Base-by-base conservation (phyloP, 495 filamentous ascomycete species). In the Evansstolkia leycettana region DNA sequence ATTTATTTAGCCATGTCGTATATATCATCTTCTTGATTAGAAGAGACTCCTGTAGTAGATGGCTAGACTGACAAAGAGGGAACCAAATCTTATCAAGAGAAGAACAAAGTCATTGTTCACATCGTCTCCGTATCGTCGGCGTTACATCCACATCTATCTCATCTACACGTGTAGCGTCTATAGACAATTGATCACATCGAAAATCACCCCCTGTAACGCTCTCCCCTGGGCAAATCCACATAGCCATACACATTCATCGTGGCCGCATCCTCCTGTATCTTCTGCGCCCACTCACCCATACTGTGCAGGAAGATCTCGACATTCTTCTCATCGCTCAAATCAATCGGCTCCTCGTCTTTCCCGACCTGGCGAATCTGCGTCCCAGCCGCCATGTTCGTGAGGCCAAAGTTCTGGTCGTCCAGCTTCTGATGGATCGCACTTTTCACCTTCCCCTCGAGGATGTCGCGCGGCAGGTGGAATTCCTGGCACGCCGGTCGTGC, bases 401-500 rank as follows among this genome's bases (percentile, higher is more conserved):
- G 14, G 17, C 56, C 55, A 31, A 70, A 67, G 26, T 74, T 40
- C 33, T 64, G 49, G 16, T 70, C 41, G 37, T 70, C 64, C 7
- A 70, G 30, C 28, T 48, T 46, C 36, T 63, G 50, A 32, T 64
- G 51, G 34, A 75, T 61, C 2, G 63, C 65, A 5, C 62, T 62
- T 28, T 49, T 47, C 9, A 64, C 57, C 40, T 58, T 62, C 5
- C 58, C 62, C 0, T 51, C 47, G 6, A 75, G 54, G n/a, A 75
- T 61, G 25, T 70, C 60, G 18, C 46, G 41, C n/a, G 65, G 59
- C 7, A 78, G 36, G 14, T 50, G 47, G 3, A 61, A 61, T 42
- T 80, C 72, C 37, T 75, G 62, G 37, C 63, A 62, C 2, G 64
- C 55, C 7, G 72, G 62, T 1, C 73, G 65, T 1, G 55, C 75